Conservation (phyloP, 495 filamentous ascomycete genomes). For the Aspergillus hancockii region DNA sequence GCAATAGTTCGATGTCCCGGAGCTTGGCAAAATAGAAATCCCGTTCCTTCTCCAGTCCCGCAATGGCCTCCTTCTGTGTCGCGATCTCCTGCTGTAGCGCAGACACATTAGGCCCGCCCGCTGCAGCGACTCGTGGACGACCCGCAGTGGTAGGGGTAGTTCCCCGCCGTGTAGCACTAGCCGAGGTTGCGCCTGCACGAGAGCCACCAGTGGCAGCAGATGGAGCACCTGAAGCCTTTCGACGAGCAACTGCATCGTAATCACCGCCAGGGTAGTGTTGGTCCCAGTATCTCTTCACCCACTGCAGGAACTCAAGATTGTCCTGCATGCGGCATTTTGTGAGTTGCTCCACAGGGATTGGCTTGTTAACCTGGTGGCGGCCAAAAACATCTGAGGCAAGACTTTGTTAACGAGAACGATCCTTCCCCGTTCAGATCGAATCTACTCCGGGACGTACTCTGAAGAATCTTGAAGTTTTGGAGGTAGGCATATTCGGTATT, state of each 20-base stretch:
- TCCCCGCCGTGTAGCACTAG: constrained; percentile 63
- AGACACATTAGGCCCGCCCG: constrained; percentile 56
- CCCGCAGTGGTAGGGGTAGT: constrained; percentile 71
- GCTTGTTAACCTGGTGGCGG: constrained; percentile 81
- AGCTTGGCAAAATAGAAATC: constrained; percentile 99
- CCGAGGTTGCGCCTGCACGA: constrained; percentile 44
- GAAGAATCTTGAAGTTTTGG: constrained; percentile 95
- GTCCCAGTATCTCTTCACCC: constrained; percentile 95
- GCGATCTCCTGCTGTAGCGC: constrained; percentile 79
- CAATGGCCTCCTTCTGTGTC: constrained; percentile 80
- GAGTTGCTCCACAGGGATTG: constrained; percentile 82
- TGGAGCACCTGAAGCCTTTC: constrained; percentile 75
- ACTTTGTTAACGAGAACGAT: not conserved
- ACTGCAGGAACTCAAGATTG: constrained; percentile 98
- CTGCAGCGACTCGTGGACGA: constrained; percentile 49
- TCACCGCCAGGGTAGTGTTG: constrained; percentile 96
- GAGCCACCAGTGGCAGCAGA: constrained; percentile 44
- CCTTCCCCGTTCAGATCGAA: not conserved
- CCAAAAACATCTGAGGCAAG: constrained; percentile 69
- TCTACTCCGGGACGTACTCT: constrained; percentile 63
- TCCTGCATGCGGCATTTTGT: constrained; percentile 99
- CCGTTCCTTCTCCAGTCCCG: constrained; percentile 86
- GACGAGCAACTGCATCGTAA: constrained; percentile 83
- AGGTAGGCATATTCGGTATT: constrained; percentile 97
- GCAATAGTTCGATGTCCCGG: constrained; percentile 89